Evolutionary conservation across 768 basidiomycete species (phyloP).

Genomic region (Imleria badia): DNA sequence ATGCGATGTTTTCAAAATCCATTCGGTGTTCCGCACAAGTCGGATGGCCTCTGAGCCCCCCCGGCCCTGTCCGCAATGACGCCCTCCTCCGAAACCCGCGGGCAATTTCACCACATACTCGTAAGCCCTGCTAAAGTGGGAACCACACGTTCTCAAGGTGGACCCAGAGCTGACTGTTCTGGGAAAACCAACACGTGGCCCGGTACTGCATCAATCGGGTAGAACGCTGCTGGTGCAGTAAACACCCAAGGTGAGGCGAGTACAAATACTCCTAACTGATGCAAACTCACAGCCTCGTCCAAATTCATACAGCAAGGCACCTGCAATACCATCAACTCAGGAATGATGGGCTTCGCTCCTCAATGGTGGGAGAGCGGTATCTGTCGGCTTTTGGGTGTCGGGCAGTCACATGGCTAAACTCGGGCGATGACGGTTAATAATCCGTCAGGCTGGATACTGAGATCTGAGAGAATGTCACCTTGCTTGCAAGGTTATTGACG

Average conservation of each 20-base stretch:
- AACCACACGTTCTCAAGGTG: slow-evolving; percentile 17
- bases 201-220: neutral
- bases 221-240: neutral
- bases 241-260: slow-evolving; percentile 19
- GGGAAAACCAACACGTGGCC: slow-evolving; percentile 21
- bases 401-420: neutral
- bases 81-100: slow-evolving; percentile 25
- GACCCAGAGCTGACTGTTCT: slow-evolving; percentile 10
- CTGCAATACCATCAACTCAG: neutral
- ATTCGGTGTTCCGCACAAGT: neutral
- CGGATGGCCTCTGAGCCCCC: neutral
- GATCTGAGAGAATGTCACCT: too few species aligned
- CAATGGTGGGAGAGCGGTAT: slow-evolving; percentile 3
- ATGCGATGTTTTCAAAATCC: neutral
- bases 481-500: too few species aligned
- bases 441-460: too few species aligned
- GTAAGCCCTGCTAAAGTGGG: slow-evolving; percentile 14
- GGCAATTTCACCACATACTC: slow-evolving; percentile 9
- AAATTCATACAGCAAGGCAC: neutral
- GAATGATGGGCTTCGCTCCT: neutral
- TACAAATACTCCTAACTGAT: slow-evolving; percentile 15
- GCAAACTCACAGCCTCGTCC: slow-evolving; percentile 14
- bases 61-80: slow-evolving; percentile 18
- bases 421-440: neutral
- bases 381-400: slow-evolving; percentile 10